Evolutionary conservation across 306 rosid genomes (phyloP), one percentile per base, ranked within the genome.

Genomic region (Fragaria vesca): DNA sequence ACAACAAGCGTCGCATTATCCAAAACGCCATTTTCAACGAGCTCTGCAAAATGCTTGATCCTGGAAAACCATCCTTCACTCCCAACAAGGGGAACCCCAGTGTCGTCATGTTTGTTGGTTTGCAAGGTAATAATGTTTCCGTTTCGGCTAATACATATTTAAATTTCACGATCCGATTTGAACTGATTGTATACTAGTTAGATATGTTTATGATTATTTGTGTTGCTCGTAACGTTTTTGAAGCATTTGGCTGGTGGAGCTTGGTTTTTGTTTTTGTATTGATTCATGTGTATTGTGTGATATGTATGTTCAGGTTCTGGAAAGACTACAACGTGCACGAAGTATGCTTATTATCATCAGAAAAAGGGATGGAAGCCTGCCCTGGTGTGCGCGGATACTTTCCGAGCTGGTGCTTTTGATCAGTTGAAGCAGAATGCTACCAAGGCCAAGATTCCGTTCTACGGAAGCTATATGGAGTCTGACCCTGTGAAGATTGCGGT

Each of bases 321-420:
- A 51, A 92, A 94, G 82, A 92, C 97, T 77, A 94, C 98, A 21
- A 92, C 97, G 9, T 92, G 95, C 83, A 92, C 98, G 13, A 95
- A 95, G 72, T 95, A 89, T 57, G 97, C 97, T 15, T 80, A 73
- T 83, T 88, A 91, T 86, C 89, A 95, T 89, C 91, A 88, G 82
- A 92, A 92, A 72, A 92, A 95, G 76, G 97, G 97, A 36, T 92
- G 98, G 97, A 92, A 93, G 85, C 98, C 96, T 10, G 97, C 97
- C 57, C 84, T 89, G 68, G 97, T 95, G 43, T 90, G 97, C 77
- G 97, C 97, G 0, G 97, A 95, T 93, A 92, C 98, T 26, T 95
- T 95, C 78, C 86, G 96, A 79, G 98, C 97, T 57, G 97, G 98
- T 84, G 97, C 97, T 17, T 94, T 94, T 86, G 98, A 94, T 87